Conservation (phyloP, 768 basidiomycete genomes). For the Lentinula guzmanii region DNA sequence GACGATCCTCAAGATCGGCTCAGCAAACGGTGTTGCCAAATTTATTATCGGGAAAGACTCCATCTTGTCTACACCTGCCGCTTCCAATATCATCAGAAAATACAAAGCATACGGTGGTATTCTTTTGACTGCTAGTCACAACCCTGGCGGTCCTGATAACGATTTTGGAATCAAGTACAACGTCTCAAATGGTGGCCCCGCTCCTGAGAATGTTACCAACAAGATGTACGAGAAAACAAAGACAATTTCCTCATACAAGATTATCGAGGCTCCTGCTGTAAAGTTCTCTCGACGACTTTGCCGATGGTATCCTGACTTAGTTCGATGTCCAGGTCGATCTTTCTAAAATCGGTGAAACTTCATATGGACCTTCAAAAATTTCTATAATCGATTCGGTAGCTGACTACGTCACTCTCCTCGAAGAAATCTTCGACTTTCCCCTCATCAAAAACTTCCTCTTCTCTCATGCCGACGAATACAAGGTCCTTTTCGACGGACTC, state of each 20-base stretch:
- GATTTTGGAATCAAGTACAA: conserved; percentile 99
- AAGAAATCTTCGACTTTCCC: conserved; percentile 90
- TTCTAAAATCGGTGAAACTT: conserved; percentile 70
- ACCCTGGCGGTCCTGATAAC: conserved; percentile 96
- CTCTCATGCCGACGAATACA: conserved; percentile 61
- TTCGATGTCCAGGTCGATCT: conserved; percentile 62
- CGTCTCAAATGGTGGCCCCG: conserved; percentile 94
- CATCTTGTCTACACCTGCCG: conserved; percentile 96
- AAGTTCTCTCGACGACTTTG: conserved; percentile 17
- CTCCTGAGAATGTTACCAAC: conserved; percentile 94
- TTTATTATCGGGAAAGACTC: conserved; percentile 89
- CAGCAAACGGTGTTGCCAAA: conserved; percentile 88
- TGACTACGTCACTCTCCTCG: conserved; percentile 80
- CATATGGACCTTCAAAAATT: conserved; percentile 79
- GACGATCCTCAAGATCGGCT: conserved; percentile 88
- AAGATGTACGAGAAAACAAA: conserved; percentile 91
- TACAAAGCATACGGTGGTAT: conserved; percentile 97
- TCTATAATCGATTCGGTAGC: conserved; percentile 91
- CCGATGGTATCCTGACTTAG: conserved; percentile 1
- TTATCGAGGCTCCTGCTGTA: conserved; percentile 72
- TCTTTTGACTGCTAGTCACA: conserved; percentile 94
- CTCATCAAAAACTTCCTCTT: conserved; percentile 87
- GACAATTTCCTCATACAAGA: conserved; percentile 79
- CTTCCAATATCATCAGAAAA: conserved; percentile 91
- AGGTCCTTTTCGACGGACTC: conserved; percentile 92